These are phyloP conservation scores for Silene vulgaris DNA, from an alignment of 179 eudicot genomes.

Conservation along the genomic window DNA sequence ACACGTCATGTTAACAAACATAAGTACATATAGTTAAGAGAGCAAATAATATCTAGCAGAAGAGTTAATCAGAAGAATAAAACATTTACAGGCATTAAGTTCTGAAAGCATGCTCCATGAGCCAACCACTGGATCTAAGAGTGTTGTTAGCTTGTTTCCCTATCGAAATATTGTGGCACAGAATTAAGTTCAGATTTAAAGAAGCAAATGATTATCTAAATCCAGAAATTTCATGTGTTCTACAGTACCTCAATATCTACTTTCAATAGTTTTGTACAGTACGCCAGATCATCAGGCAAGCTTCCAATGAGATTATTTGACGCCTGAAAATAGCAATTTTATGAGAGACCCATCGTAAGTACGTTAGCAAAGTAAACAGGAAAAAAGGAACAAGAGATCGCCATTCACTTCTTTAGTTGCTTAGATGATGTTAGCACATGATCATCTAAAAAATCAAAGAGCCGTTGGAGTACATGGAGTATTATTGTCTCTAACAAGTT, in stretches of 20 bases:
- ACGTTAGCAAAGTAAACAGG: slow-evolving; percentile 3
- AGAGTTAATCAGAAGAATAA: not conserved
- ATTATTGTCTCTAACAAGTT: not conserved
- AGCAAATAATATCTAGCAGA: not conserved
- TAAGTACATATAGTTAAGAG: not conserved
- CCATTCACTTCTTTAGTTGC: not conserved
- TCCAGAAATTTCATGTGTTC: slow-evolving; percentile 6
- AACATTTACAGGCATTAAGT: slow-evolving; percentile 69
- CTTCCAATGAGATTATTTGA: slow-evolving; percentile 71
- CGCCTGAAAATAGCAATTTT: slow-evolving; percentile 39
- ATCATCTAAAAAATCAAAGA: not conserved
- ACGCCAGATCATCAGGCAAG: slow-evolving; percentile 69
- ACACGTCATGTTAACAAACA: slow-evolving; percentile 4
- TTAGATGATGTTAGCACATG: not conserved
- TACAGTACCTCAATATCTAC: slow-evolving; percentile 75
- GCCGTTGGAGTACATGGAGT: not conserved
- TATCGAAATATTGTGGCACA: slow-evolving; percentile 31
- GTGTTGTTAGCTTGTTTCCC: slow-evolving; percentile 74
- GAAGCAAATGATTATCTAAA: slow-evolving; percentile 1
- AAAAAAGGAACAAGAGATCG: not conserved
- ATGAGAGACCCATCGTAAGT: not conserved
- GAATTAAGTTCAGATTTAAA: not conserved
- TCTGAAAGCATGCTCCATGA: slow-evolving; percentile 82
- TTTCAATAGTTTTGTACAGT: slow-evolving; percentile 62
- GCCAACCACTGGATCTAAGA: slow-evolving; percentile 56